Percentiles rank a stretch among this genome's conserved stretches.
Conservation (phyloP, 257 asterid species). For the Salvia miltiorrhiza region DNA sequence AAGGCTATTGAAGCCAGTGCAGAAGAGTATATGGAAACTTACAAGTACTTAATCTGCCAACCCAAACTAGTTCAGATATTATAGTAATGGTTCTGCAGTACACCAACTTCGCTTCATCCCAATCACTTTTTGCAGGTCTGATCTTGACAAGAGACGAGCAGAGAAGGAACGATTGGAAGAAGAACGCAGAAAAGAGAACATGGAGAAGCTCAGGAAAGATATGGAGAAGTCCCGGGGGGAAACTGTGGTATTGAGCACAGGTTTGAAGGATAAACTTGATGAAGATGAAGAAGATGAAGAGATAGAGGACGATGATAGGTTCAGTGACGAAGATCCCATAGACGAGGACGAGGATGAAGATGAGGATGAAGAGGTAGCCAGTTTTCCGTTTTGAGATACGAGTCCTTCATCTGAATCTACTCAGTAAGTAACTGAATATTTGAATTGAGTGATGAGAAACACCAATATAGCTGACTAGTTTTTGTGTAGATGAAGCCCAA, state of each 20-base stretch:
- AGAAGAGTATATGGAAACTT: conserved; percentile 89
- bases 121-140: conserved; percentile 44
- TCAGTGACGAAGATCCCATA: conserved; percentile 32
- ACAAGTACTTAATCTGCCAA: conserved; percentile 43
- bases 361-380: conserved; percentile 24
- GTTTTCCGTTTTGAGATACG: conserved; percentile 26
- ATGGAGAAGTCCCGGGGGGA: conserved; percentile 83
- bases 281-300: conserved; percentile 41
- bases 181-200: conserved; percentile 61
- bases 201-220: conserved; percentile 87
- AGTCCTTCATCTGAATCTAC: background rate
- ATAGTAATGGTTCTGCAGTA: background rate
- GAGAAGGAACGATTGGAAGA: conserved; percentile 83
- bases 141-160: conserved; percentile 83
- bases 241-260: conserved; percentile 78
- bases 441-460: background rate
- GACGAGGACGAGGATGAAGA: conserved; percentile 30
- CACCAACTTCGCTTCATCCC: background rate
- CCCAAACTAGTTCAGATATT: background rate
- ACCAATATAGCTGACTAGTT: background rate
- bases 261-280: conserved; percentile 58
- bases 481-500: conserved; percentile 1
- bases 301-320: conserved; percentile 24
- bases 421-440: background rate
- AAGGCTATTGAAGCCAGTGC: conserved; percentile 80